A percentile compares a stretch with the other conserved stretches of the same genome.
phyloP scores from a whole-genome alignment of 164 flowering plant species.

The Aristolochia fimbriata region DNA sequence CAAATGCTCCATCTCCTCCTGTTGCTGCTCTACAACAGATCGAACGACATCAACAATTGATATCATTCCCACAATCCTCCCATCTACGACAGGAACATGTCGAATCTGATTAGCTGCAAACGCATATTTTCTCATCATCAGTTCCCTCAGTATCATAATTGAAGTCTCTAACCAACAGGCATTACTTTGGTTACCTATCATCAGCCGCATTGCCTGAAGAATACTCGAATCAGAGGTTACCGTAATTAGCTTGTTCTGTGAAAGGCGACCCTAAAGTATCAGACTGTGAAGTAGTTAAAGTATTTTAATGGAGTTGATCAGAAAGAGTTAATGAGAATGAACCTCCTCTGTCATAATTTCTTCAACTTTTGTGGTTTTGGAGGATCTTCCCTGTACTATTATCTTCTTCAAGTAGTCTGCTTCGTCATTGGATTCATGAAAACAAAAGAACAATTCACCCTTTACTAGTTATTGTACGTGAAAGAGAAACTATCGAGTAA shows the following conservation, averaged over 20 bases:
- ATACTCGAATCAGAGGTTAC: constrained; percentile 69
- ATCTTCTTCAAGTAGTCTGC: constrained; percentile 72
- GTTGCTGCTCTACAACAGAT: constrained; percentile 71
- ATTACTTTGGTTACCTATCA: constrained; percentile 48
- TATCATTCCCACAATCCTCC: constrained; percentile 73
- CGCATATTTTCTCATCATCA: constrained; percentile 5
- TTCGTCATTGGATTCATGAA: constrained; percentile 6
- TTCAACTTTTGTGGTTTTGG: constrained; percentile 51
- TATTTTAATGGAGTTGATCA: neutral
- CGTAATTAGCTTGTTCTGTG: constrained; percentile 68
- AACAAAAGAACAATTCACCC: neutral
- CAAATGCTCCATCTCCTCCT: constrained; percentile 51
- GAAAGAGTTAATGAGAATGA: neutral
- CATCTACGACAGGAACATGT: constrained; percentile 82
- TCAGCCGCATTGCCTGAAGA: constrained; percentile 79
- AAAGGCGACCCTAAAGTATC: neutral
- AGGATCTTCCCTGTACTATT: constrained; percentile 52
- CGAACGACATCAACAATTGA: constrained; percentile 80
- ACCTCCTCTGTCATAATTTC: constrained; percentile 95
- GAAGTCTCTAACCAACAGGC: neutral
- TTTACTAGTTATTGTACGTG: neutral
- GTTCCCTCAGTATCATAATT: neutral
- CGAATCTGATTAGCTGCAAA: constrained; percentile 61
- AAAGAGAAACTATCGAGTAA: neutral
- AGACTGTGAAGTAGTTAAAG: neutral